Conservation (phyloP, 768 basidiomycete genomes). For the Artomyces pyxidatus region DNA sequence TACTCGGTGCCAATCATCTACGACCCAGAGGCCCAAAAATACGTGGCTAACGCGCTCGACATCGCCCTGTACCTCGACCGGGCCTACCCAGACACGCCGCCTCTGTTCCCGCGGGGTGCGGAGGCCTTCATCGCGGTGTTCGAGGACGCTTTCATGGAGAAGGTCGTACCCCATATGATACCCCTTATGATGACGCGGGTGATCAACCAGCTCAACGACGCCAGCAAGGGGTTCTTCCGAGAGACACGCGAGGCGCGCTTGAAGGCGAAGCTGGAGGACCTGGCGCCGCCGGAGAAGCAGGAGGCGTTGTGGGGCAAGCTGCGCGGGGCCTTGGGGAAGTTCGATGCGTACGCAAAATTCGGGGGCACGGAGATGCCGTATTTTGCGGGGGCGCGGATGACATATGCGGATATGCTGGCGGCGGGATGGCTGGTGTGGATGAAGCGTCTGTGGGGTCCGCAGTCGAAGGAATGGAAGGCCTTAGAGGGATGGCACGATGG, state of each 20-base stretch:
- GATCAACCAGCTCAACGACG: conserved; percentile 23
- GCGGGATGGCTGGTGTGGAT: conserved; percentile 25
- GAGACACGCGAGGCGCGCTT: conserved; percentile 26
- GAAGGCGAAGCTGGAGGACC: conserved; percentile 30
- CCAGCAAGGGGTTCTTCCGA: conserved; percentile 33
- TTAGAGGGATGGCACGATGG: conserved; percentile 32
- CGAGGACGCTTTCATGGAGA: conserved; percentile 17
- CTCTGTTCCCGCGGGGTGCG: conserved; percentile 25
- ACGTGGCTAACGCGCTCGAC: conserved; percentile 31
- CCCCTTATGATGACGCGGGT: conserved; percentile 7
- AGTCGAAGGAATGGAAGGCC: conserved; percentile 36
- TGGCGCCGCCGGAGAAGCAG: conserved; percentile 25
- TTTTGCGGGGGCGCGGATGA: conserved; percentile 29
- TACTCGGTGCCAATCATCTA: conserved; percentile 43
- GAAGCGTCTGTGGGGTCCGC: conserved; percentile 26
- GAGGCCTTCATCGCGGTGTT: conserved; percentile 14
- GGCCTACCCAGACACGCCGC: conserved; percentile 33
- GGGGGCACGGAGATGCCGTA: conserved; percentile 8
- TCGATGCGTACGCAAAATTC: conserved; percentile 10
- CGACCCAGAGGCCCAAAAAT: conserved; percentile 29
- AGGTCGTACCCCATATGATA: background rate
- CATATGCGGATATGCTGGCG: conserved; percentile 35
- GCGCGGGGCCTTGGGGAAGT: conserved; percentile 23
- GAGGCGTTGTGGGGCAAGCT: conserved; percentile 31
- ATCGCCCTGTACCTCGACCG: conserved; percentile 43